phyloP scores from a whole-genome alignment of 176 grass and related monocot species.

The Musa troglodytarum region DNA sequence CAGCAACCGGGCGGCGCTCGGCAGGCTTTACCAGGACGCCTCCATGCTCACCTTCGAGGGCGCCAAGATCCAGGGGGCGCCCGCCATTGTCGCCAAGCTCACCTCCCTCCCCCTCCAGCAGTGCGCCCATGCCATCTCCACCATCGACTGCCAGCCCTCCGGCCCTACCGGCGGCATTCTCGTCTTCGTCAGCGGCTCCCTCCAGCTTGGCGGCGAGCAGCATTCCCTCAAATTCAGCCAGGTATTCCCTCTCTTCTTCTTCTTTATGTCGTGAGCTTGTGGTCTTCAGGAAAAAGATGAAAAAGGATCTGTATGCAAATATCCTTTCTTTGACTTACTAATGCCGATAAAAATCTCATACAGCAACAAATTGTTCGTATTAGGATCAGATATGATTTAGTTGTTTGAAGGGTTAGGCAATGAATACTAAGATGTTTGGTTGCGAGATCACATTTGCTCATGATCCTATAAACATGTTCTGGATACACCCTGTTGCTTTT shows the following conservation, averaged over 20 bases:
- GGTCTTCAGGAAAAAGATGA: too few species aligned
- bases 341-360: too few species aligned
- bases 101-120: conserved; percentile 14
- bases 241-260: neutral
- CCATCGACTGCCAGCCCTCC: conserved; percentile 15
- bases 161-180: conserved; percentile 12
- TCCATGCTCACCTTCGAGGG: conserved; percentile 15
- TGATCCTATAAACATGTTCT: too few species aligned
- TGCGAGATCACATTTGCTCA: too few species aligned
- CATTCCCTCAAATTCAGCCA: conserved; percentile 19
- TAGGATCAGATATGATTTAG: too few species aligned
- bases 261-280: too few species aligned
- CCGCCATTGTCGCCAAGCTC: conserved; percentile 2
- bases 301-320: too few species aligned
- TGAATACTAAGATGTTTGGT: too few species aligned
- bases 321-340: too few species aligned
- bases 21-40: neutral
- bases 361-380: too few species aligned
- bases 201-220: conserved; percentile 15
- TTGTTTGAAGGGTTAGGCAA: too few species aligned
- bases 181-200: conserved; percentile 12
- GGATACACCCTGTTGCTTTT: too few species aligned
- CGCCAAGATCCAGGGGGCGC: conserved; percentile 1
- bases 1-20: conserved; percentile 3
- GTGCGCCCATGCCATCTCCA: conserved; percentile 5